Base-by-base conservation (phyloP, 192 early-diverging fungal species). In the Coemansia sp. region DNA sequence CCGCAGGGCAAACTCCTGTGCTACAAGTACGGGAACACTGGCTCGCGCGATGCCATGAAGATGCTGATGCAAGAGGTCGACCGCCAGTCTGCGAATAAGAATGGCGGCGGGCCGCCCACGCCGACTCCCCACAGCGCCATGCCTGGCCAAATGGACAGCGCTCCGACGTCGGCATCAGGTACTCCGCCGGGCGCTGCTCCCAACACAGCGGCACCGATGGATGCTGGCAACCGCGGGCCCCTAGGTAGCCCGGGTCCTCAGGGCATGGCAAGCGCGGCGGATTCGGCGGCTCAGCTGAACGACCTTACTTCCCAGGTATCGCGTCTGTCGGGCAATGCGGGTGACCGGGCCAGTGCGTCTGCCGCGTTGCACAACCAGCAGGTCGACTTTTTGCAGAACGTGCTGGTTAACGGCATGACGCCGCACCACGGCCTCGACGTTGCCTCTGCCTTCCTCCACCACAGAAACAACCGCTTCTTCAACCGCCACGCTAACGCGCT, bases 311-410 rank as follows among this genome's bases (percentile, higher is more conserved):
- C 47, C 10, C 56, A 56, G 25, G 62, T 72, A 18, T 72, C 68
- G 17, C 56, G 40, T 8, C 55, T 72, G 11, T 60, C 56, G 3
- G 68, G 68, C 21, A 51, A 60, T 31, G 36, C 19, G 44, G 26
- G 44, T 19, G 45, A 49, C 39, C 25, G 29, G 12, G 68, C 60
- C n/a, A 23, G 25, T 23, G 67, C 67, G 14, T 72, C 68, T 19
- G 56, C 61, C 16, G 56, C 68, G n/a, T 53, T 72, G 35, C 68
- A 72, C 52, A 36, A 47, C 56, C 68, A 72, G 61, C 68, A 72
- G 45, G 53, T 72, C 19, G 49, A 60, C 48, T 73, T 73, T 19
- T 44, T 73, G 57, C 54, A 73, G 48, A 57, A 57, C 57, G 49
- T 63, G 23, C 45, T 73, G 9, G 49, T 65, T 32, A 65, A 61